Conservation (phyloP, 306 rosid species). For the Cicer yamashitae region DNA sequence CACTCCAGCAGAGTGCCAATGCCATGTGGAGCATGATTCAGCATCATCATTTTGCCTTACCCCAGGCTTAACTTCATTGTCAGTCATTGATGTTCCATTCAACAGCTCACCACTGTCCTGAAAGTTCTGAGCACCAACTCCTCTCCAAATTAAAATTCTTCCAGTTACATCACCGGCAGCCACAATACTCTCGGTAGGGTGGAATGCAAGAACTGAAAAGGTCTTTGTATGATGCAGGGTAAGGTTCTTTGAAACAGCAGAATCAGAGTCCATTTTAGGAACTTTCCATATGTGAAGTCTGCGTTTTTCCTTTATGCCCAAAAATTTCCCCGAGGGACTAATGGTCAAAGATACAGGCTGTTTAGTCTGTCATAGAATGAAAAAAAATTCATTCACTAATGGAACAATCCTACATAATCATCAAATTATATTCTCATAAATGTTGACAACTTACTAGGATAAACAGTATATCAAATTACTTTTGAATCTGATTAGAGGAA, state of each 20-base stretch:
- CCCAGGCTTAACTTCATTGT: constrained; percentile 68
- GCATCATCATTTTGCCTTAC: constrained; percentile 87
- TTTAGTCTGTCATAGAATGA: constrained; percentile 65
- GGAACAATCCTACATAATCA: constrained; percentile 30
- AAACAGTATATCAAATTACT: constrained; percentile 2
- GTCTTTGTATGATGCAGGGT: constrained; percentile 81
- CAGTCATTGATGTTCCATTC: constrained; percentile 44
- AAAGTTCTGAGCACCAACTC: constrained; percentile 66
- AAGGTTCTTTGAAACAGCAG: constrained; percentile 57
- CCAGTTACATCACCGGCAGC: constrained; percentile 95
- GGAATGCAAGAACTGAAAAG: constrained; percentile 71
- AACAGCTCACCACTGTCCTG: constrained; percentile 35
- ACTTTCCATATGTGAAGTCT: constrained; percentile 77
- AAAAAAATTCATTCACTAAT: constrained; percentile 38
- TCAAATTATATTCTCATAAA: constrained; percentile 7
- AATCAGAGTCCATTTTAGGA: constrained; percentile 58
- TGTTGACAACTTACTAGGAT: constrained; percentile 10
- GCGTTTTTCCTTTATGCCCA: constrained; percentile 73
- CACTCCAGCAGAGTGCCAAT: constrained; percentile 85
- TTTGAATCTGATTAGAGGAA: not conserved
- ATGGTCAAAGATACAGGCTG: constrained; percentile 62
- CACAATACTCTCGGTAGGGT: constrained; percentile 74
- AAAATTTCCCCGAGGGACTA: constrained; percentile 72
- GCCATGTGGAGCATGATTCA: constrained; percentile 85
- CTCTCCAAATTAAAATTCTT: constrained; percentile 86